Evolutionary conservation across 140 eudicot genomes (phyloP), one percentile per base, ranked within the genome.

Genomic region (Cichorium intybus): DNA sequence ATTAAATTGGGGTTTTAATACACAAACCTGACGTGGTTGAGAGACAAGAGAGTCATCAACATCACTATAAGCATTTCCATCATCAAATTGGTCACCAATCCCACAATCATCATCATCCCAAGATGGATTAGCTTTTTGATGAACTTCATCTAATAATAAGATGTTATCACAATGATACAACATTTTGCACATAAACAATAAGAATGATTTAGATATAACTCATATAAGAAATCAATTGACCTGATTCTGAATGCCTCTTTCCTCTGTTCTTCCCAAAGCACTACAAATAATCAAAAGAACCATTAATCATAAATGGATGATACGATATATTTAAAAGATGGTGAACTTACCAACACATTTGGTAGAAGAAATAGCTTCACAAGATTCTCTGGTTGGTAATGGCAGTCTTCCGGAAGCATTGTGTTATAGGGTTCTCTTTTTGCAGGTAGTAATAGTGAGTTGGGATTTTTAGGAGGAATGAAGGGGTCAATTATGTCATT

Each of bases 361-460:
- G 95, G 92, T 68, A 77, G 72, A 68, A 91, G 82, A 83, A 91
- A 91, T 57, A 91, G 70, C 79, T 87, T 87, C 70, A 91, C 96
- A 52, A 91, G 98, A 83, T 83, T 73, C 82, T 87, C 95, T 8
- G 96, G 98, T 50, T 87, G 91, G 62, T 91, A 91, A 45, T 91
- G 98, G 59, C 96, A 85, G 75, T 91, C 98, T 75, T 91, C 98
- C 6, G 98, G 98, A 76, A 91, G 98, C 57, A 67, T 82, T 20
- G 81, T 87, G 62, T 63, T 76, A 79, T 85, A 81, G 9, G 92
- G 82, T 64, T 75, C 82, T 75, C 77, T 85, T 56, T 69, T 85
- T 64, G 85, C 48, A 53, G 92, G 89, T 60, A 87, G 75, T 16
- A 91, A 66, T 24, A 91, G 43, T 10, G 95, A 76, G 70, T 81